Conservation (phyloP, 768 basidiomycete species). For the Amanita muscaria region DNA sequence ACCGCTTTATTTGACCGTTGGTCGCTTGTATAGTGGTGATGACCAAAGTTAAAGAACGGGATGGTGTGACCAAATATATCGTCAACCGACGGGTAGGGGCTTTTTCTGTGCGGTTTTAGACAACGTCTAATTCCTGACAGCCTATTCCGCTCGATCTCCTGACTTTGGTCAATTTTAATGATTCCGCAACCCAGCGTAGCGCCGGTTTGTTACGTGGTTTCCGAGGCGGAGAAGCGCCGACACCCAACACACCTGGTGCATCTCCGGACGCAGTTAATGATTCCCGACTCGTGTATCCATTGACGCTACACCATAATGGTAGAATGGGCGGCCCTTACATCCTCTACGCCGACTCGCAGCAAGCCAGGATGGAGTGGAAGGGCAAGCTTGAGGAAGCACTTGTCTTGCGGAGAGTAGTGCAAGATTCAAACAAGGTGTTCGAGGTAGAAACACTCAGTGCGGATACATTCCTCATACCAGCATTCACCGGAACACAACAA, state of each 20-base stretch:
- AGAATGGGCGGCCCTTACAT: constrained; percentile 77
- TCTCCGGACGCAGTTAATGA: constrained; percentile 34
- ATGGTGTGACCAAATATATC: constrained; percentile 66
- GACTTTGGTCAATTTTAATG: constrained; percentile 72
- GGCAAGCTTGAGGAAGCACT: constrained; percentile 87
- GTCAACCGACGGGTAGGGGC: constrained; percentile 67
- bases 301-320: constrained; percentile 82
- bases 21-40: constrained; percentile 75
- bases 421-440: constrained; percentile 93
- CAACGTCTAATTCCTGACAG: constrained; percentile 33
- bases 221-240: constrained; percentile 19
- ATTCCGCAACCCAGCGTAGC: constrained; percentile 61
- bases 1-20: background rate
- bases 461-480: constrained; percentile 78
- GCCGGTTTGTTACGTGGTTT: constrained; percentile 57
- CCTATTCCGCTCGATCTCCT: constrained; percentile 90
- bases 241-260: constrained; percentile 12
- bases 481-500: constrained; percentile 36
- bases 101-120: background rate
- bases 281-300: constrained; percentile 71
- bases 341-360: constrained; percentile 71
- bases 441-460: constrained; percentile 84
- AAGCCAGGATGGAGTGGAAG: constrained; percentile 78
- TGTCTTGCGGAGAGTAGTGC: constrained; percentile 75
- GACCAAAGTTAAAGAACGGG: constrained; percentile 70